Evolutionary conservation across 1,284 basidiomycete genomes (phyloP).

Genomic region (Sporisorium iseilematis-ciliati): DNA sequence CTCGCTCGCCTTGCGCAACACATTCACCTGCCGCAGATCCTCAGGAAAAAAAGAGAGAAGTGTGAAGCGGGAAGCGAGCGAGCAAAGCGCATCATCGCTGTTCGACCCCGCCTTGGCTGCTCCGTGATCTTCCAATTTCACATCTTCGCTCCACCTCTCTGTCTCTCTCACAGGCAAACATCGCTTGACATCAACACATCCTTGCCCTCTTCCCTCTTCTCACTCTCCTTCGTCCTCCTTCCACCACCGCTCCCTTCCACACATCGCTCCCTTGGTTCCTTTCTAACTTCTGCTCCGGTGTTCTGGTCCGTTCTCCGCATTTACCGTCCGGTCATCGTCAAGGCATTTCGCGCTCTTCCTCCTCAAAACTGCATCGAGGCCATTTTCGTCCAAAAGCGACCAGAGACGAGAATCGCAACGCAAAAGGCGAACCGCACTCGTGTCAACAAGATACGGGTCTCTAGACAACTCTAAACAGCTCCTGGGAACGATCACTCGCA

Average conservation of each 20-base stretch:
- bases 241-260: neutral
- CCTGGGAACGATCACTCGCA: neutral
- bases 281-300: neutral
- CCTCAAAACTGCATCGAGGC: constrained; percentile 1
- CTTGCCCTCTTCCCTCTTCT: neutral
- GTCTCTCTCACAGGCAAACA: neutral
- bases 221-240: neutral
- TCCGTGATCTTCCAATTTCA: constrained; percentile 8
- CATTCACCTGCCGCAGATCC: neutral
- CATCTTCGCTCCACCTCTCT: neutral
- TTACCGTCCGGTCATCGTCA: neutral
- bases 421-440: neutral
- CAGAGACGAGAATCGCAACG: neutral
- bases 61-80: too few relatives aligned
- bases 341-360: neutral
- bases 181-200: constrained; percentile 4
- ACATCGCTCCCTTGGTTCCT: neutral
- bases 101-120: neutral
- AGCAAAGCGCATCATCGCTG: constrained; percentile 1
- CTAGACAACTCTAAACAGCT: neutral
- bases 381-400: neutral
- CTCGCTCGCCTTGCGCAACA: too few relatives aligned
- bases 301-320: neutral
- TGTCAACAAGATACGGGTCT: neutral
- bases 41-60: neutral